Evolutionary conservation across 441 rosid genomes (phyloP).

Genomic region (Omphalea diandra): DNA sequence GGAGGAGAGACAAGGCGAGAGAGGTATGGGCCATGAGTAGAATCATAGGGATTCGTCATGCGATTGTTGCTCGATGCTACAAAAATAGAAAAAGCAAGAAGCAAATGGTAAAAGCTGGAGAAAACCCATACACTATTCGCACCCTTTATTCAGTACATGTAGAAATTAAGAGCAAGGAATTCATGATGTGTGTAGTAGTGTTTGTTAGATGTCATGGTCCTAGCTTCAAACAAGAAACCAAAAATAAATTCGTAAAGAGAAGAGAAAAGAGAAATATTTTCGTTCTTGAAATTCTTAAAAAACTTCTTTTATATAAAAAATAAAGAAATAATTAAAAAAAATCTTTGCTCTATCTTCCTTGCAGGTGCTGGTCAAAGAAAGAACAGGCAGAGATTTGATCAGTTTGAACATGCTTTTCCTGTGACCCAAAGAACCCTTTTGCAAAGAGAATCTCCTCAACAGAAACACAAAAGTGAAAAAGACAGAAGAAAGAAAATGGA

Average conservation of each 20-base stretch:
- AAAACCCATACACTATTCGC: conserved; percentile 30
- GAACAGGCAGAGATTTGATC: conserved; percentile 42
- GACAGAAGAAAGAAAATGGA: not conserved
- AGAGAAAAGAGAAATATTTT: not conserved
- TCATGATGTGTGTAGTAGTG: conserved; percentile 22
- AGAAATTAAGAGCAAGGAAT: conserved; percentile 14
- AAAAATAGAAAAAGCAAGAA: conserved; percentile 24
- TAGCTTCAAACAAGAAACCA: conserved; percentile 18
- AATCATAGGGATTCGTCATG: conserved; percentile 27
- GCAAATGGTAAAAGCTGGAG: conserved; percentile 3
- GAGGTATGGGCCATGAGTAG: conserved; percentile 25
- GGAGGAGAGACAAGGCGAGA: conserved; percentile 22
- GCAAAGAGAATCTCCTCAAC: conserved; percentile 36
- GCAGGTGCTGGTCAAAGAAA: conserved; percentile 69
- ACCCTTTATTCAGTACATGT: conserved; percentile 24
- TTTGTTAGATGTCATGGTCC: conserved; percentile 37
- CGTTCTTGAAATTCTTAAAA: conserved; percentile 2
- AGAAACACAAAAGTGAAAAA: conserved; percentile 25
- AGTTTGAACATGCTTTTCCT: conserved; percentile 56
- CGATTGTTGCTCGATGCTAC: conserved; percentile 27
- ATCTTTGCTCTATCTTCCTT: conserved; percentile 18
- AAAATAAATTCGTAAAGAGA: conserved; percentile 14
- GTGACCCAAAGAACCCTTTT: conserved; percentile 40
- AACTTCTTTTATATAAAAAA: not conserved
- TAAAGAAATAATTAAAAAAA: not conserved